A percentile compares a stretch with the other conserved stretches of the same genome.
Conservation (phyloP, 768 basidiomycete genomes). For the Rhodocollybia butyracea region DNA sequence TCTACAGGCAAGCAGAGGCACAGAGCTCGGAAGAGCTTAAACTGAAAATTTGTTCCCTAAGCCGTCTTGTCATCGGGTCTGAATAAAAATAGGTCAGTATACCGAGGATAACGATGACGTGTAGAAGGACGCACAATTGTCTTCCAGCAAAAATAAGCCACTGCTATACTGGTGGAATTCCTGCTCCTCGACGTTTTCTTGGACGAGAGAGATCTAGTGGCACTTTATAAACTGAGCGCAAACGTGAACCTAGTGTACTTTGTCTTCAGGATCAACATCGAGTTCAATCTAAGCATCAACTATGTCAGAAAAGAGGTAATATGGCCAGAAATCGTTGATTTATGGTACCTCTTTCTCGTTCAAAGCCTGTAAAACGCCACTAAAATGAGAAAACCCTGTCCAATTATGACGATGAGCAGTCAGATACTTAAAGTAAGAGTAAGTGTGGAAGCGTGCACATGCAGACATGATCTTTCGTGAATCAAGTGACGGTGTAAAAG, state of each 20-base stretch:
- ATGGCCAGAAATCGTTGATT: background rate
- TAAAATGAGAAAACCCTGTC: background rate
- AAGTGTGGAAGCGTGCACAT: no score
- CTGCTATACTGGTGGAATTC: constrained; percentile 95
- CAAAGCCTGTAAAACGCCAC: constrained; percentile 58
- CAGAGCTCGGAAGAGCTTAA: constrained; percentile 12
- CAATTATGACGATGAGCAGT: background rate
- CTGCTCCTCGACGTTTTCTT: constrained; percentile 97
- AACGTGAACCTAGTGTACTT: constrained; percentile 37
- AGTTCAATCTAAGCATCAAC: constrained; percentile 72
- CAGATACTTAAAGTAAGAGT: background rate
- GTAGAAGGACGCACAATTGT: constrained; percentile 68
- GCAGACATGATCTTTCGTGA: no score
- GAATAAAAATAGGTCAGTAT: background rate
- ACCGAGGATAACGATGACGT: background rate
- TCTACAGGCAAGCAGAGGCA: constrained; percentile 15
- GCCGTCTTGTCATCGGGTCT: constrained; percentile 94
- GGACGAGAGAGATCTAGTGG: constrained; percentile 82
- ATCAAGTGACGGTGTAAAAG: no score
- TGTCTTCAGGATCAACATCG: constrained; percentile 88
- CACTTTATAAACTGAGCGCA: background rate
- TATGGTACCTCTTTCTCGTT: constrained; percentile 96
- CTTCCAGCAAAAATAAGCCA: constrained; percentile 90
- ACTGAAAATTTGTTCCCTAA: background rate
- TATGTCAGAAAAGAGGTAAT: constrained; percentile 4